Conservation (phyloP, 179 eudicot species). For the Carnegiea gigantea region DNA sequence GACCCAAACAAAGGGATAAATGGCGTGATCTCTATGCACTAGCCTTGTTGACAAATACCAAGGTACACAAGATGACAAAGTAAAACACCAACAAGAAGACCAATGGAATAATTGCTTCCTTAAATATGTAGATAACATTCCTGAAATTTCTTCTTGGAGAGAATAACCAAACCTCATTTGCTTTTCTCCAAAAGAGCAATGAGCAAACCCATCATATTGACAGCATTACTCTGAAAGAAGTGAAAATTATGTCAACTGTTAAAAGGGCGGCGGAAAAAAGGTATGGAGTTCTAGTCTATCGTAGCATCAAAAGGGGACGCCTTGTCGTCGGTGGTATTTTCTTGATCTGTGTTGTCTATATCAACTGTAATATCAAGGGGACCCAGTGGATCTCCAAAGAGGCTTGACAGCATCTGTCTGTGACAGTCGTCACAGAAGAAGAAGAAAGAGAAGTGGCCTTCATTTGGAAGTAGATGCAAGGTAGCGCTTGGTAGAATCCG, state of each 20-base stretch:
- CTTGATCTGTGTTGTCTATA: slow-evolving; percentile 26
- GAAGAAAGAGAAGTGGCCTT: slow-evolving; percentile 91
- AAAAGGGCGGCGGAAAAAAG: background rate
- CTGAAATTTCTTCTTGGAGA: background rate
- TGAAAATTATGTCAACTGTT: background rate
- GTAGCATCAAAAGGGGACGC: slow-evolving; percentile 14
- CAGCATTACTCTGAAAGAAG: slow-evolving; percentile 7
- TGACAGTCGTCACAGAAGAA: slow-evolving; percentile 79
- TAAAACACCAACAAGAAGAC: background rate
- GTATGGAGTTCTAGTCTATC: slow-evolving; percentile 13
- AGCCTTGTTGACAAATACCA: no score
- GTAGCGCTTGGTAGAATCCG: slow-evolving; percentile 58
- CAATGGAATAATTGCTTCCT: background rate
- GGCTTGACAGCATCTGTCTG: slow-evolving; percentile 56
- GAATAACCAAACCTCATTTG: background rate
- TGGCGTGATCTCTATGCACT: no score
- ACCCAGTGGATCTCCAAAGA: slow-evolving; percentile 74
- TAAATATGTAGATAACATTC: background rate
- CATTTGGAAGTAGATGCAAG: slow-evolving; percentile 63
- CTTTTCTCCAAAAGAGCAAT: slow-evolving; percentile 1
- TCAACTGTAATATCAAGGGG: slow-evolving; percentile 39
- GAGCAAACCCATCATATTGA: slow-evolving; percentile 9
- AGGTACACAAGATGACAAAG: no score
- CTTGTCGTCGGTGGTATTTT: slow-evolving; percentile 13
- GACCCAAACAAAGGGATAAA: background rate